Conservation (phyloP, 192 early-diverging fungal genomes). For the Funneliformis geosporum region DNA sequence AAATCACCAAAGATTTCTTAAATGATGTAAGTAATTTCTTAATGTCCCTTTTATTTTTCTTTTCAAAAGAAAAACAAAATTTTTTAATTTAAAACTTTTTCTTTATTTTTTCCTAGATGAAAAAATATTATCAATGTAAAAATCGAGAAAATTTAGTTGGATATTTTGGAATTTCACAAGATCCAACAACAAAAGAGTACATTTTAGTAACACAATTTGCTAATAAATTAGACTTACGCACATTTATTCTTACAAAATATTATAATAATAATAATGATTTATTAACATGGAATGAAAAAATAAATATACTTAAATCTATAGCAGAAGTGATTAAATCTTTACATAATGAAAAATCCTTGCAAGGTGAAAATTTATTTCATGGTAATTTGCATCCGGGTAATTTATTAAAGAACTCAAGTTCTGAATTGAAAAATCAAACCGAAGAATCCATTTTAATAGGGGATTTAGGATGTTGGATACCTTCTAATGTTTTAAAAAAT, state of each 20-base stretch:
- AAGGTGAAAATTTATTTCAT: conserved; percentile 7
- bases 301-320: not conserved
- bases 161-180: not conserved
- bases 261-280: not conserved
- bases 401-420: not conserved
- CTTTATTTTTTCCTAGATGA: not conserved
- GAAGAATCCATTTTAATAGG: not conserved
- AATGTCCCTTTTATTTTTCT: not conserved
- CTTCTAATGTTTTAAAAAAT: not conserved
- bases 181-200: conserved; percentile 6
- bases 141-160: not conserved
- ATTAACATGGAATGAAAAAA: conserved; percentile 10
- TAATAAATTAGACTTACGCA: not conserved
- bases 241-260: not conserved
- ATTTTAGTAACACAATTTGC: conserved; percentile 3
- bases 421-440: not conserved
- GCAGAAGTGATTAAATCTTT: not conserved
- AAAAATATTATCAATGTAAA: not conserved
- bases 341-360: not conserved
- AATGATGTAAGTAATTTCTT: not conserved
- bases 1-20: not conserved
- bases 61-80: too few relatives aligned
- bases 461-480: not conserved
- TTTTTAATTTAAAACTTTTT: not conserved
- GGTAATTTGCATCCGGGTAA: conserved; percentile 14